Evolutionary conservation across 2,329 filamentous ascomycete genomes (phyloP).

Genomic region (Dendryphion nanum): DNA sequence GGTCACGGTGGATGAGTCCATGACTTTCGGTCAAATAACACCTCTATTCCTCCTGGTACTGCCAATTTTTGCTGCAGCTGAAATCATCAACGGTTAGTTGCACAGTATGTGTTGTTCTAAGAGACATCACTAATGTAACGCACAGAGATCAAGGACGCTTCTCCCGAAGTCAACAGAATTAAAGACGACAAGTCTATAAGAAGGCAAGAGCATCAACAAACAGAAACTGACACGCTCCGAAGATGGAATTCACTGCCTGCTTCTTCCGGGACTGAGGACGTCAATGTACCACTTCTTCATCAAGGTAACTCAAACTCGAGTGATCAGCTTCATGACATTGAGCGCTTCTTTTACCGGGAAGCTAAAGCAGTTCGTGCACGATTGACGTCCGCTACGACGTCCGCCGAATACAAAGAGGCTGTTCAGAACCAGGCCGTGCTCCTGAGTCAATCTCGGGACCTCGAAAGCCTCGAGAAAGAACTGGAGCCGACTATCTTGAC

Average conservation of each 20-base stretch:
- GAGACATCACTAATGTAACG: not conserved
- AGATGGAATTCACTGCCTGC: not conserved
- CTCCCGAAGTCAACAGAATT: not conserved
- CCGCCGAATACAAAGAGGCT: not conserved
- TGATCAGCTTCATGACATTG: not conserved
- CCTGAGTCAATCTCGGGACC: not conserved
- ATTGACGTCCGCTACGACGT: not conserved
- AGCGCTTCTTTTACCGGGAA: not conserved
- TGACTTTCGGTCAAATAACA: slow-evolving; percentile 16
- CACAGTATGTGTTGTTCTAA: not conserved
- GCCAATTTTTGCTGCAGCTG: slow-evolving; percentile 11
- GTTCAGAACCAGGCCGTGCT: not conserved
- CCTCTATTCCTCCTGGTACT: slow-evolving; percentile 11
- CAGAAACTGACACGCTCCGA: no score
- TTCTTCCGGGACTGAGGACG: not conserved
- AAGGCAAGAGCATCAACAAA: no score
- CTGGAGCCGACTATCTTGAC: not conserved
- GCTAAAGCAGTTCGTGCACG: not conserved
- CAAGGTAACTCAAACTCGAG: not conserved
- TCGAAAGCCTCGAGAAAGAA: not conserved
- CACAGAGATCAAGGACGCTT: not conserved
- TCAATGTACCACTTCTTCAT: not conserved
- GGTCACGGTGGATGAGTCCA: slow-evolving; percentile 7
- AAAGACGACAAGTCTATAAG: no score
- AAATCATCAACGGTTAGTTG: slow-evolving; percentile 2